Base-by-base conservation (phyloP, 2,329 filamentous ascomycete species). In the Exserohilum turcica region DNA sequence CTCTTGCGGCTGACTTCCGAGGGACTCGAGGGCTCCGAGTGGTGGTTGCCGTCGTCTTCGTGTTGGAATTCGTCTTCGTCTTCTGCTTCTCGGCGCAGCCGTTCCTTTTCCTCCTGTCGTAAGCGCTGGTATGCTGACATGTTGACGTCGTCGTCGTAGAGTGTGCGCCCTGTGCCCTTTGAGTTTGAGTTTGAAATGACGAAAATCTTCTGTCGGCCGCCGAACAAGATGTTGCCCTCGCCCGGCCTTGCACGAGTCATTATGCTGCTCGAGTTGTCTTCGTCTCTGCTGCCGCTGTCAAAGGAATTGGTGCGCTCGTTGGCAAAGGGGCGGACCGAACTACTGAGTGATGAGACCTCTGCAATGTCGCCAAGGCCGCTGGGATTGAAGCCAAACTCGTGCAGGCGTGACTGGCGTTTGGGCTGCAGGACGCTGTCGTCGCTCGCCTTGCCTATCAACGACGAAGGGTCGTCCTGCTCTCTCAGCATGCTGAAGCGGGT, bases 401-500 rank as follows among this genome's bases (percentile, higher is more conserved):
- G 81, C 60, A 95, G 76, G 52, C 89, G 85, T 0, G 92, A 96
- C 59, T 89, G 87, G 48, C 91, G 84, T 67, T 91, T 92, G 3
- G 90, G 90, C 59, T 86, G 89, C 16, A 97, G 77, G 3, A 97
- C 92, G 63, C 92, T 97, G 74, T 97, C 93, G 70, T 97, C 93
- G 74, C 90, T 94, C 13, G 93, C 93, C 75, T 97, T 97, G 52
- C 93, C 93, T 28, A 97, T 83, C 72, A 92, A 89, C 2, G 91
- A 93, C 57, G 80, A 88, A 1, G 93, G 93, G 67, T 97, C 92
- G 72, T 97, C 92, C 73, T 97, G 93, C 74, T 97, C 93, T 66
- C 91, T 83, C 28, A 97, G 79, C 93, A 97, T 97, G 64, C 93
- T 97, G 74, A 99, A 99, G 6, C 94, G 87, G 10, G 92, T 91